These are phyloP conservation scores for Aureobasidium namibiae DNA, from an alignment of 2,329 filamentous ascomycete genomes.

Conservation along the genomic window DNA sequence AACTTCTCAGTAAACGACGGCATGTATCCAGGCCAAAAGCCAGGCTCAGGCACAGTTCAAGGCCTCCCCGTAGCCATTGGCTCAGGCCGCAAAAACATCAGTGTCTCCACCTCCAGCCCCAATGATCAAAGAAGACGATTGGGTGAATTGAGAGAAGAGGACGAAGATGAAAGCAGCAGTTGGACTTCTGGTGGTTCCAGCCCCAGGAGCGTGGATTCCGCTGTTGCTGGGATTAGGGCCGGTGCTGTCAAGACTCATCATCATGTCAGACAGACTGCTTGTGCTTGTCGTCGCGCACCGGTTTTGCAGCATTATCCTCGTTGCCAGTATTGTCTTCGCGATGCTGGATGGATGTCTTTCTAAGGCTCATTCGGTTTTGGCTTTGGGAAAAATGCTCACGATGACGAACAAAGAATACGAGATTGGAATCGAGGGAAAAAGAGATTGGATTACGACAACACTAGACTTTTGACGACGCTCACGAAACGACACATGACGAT, in stretches of 20 bases:
- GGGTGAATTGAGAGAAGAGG: neutral
- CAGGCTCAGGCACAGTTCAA: conserved; percentile 40
- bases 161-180: conserved; percentile 1
- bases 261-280: neutral
- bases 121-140: neutral
- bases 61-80: conserved; percentile 58
- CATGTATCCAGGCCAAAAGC: conserved; percentile 59
- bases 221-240: neutral
- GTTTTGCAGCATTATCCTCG: neutral
- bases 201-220: conserved; percentile 4
- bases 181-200: neutral
- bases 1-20: conserved; percentile 97
- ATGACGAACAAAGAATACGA: too few species aligned
- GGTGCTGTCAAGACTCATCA: neutral
- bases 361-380: neutral
- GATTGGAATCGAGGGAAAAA: too few species aligned
- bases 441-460: neutral
- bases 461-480: neutral
- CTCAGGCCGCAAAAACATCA: conserved; percentile 39
- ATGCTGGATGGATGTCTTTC: conserved; percentile 4
- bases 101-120: neutral
- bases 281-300: neutral
- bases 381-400: neutral
- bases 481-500: too few species aligned
- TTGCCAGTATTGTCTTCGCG: conserved; percentile 2